Conservation (phyloP, 164 flowering plant species). For the Vitis amurensis region DNA sequence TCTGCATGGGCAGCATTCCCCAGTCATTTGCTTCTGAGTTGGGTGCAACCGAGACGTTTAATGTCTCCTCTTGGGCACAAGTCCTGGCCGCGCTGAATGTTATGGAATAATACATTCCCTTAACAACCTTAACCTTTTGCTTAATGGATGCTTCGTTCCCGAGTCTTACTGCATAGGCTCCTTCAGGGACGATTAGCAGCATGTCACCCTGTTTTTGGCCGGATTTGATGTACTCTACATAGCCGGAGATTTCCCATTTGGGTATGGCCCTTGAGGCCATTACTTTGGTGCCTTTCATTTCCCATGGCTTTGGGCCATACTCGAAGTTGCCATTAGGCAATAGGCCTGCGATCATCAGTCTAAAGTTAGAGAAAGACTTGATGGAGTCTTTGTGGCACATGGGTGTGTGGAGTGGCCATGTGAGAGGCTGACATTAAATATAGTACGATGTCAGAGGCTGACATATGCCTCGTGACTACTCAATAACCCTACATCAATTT, state of each 20-base stretch:
- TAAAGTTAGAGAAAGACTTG: too few relatives aligned
- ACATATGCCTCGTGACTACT: too few relatives aligned
- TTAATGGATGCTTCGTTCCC: conserved; percentile 79
- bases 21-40: conserved; percentile 26
- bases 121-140: conserved; percentile 47
- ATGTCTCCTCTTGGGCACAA: conserved; percentile 64
- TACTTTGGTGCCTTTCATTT: conserved; percentile 69
- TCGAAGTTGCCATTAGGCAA: conserved; percentile 85
- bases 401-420: too few relatives aligned
- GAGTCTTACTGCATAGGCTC: conserved; percentile 70
- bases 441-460: too few relatives aligned
- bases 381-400: too few relatives aligned
- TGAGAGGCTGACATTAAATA: too few relatives aligned
- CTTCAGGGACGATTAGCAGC: conserved; percentile 81
- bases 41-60: conserved; percentile 56
- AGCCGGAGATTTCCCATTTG: conserved; percentile 69
- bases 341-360: conserved; percentile 42
- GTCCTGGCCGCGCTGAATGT: conserved; percentile 79
- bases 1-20: conserved; percentile 64
- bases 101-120: conserved; percentile 55
- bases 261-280: conserved; percentile 52
- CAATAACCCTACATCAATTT: too few relatives aligned
- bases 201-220: conserved; percentile 89
- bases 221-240: conserved; percentile 76
- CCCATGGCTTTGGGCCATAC: conserved; percentile 55